Conservation (phyloP, 2,329 filamentous ascomycete genomes). For the Clonostachys sp. region DNA sequence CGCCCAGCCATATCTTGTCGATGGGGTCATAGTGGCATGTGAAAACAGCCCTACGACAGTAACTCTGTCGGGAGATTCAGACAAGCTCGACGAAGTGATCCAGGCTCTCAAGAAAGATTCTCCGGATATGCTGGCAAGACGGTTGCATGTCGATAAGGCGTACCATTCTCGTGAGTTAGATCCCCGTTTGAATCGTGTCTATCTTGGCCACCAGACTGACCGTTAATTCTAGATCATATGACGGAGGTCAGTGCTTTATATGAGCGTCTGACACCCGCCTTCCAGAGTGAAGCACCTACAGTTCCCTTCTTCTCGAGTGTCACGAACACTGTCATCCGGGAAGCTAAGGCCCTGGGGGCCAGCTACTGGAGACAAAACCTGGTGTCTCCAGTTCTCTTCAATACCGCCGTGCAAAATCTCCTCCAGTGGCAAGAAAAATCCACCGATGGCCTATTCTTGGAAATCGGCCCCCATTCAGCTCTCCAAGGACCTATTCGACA, state of each 20-base stretch:
- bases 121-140: not conserved
- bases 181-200: too few relatives aligned
- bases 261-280: not conserved
- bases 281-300: not conserved
- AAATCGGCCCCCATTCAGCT: conserved; percentile 30
- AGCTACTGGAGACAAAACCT: conserved; percentile 14
- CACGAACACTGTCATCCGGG: conserved; percentile 58
- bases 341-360: conserved; percentile 28
- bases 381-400: conserved; percentile 4
- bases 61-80: not conserved
- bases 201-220: too few relatives aligned
- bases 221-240: conserved; percentile 21
- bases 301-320: conserved; percentile 5
- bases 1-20: conserved; percentile 14
- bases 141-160: conserved; percentile 18
- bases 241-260: conserved; percentile 1
- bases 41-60: not conserved
- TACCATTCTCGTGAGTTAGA: conserved; percentile 14
- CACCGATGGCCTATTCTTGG: conserved; percentile 12
- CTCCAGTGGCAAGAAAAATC: conserved; percentile 13
- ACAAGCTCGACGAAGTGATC: conserved; percentile 9
- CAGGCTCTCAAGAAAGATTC: conserved; percentile 7
- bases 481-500: conserved; percentile 31
- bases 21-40: conserved; percentile 7
- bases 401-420: conserved; percentile 31